Percentiles rank a stretch among this genome's conserved stretches.
These are phyloP conservation scores for Bonnemaisonia californica DNA, from an alignment of 31 red algal genomes.

Conservation along the genomic window DNA sequence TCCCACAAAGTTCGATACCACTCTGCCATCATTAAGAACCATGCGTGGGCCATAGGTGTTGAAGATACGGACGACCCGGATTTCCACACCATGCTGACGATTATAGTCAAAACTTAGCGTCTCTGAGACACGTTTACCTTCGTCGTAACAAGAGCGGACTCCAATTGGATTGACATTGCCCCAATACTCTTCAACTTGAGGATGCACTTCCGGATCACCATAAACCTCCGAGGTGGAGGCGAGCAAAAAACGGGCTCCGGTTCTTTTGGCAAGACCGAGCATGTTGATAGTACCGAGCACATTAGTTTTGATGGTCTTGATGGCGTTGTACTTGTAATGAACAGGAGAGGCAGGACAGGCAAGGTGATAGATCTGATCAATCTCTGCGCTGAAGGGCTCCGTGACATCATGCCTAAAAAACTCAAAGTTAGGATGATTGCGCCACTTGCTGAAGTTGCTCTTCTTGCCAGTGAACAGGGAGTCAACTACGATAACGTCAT, in stretches of 20 bases:
- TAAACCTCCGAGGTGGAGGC: conserved; percentile 99
- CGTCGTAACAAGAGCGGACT: conserved; percentile 98
- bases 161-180: conserved; percentile 99
- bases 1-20: conserved; percentile 97
- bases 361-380: conserved; percentile 99
- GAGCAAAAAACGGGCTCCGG: conserved; percentile 91
- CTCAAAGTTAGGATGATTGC: conserved; percentile 85
- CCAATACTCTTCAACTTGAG: conserved; percentile 98
- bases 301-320: conserved; percentile 98
- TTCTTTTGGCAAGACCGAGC: conserved; percentile 97
- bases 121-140: conserved; percentile 98
- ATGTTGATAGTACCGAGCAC: conserved; percentile 95
- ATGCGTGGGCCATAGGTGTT: conserved; percentile 99
- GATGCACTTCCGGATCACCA: conserved; percentile 98
- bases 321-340: conserved; percentile 99
- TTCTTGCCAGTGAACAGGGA: conserved; percentile 96
- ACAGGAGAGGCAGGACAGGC: conserved; percentile 98
- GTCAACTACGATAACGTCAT: conserved; percentile 98
- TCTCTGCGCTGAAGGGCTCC: conserved; percentile 79
- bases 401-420: conserved; percentile 98
- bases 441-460: conserved; percentile 79
- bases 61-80: conserved; percentile 98
- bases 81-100: conserved; percentile 95
- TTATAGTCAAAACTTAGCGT: conserved; percentile 97
- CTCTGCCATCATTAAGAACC: conserved; percentile 96